Percentiles rank a stretch among this genome's conserved stretches.
phyloP scores from a whole-genome alignment of 352 stramenopile genomes.

The Phytophthora chlamydospora region DNA sequence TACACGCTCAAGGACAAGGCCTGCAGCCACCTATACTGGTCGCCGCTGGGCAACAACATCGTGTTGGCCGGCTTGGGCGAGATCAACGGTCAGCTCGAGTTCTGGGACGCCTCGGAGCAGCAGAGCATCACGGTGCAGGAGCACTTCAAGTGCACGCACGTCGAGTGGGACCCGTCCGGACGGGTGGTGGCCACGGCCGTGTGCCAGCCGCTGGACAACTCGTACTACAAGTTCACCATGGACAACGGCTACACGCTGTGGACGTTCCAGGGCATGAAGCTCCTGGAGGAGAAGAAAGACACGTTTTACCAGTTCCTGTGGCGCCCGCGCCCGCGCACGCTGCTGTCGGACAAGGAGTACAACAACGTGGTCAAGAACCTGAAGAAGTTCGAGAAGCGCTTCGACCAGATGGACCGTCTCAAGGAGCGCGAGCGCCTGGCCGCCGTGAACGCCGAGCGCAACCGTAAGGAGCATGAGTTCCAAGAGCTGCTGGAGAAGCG shows the following conservation, averaged over 20 bases:
- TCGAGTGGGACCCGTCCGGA: conserved; percentile 98
- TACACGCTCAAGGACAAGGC: conserved; percentile 96
- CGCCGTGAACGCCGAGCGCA: conserved; percentile 71
- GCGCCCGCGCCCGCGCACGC: conserved; percentile 92
- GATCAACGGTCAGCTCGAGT: conserved; percentile 96
- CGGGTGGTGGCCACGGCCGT: conserved; percentile 95
- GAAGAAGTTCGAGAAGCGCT: conserved; percentile 96
- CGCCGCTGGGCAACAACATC: conserved; percentile 93
- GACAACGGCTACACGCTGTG: conserved; percentile 99
- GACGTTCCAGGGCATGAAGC: conserved; percentile 97
- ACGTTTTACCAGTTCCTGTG: conserved; percentile 96
- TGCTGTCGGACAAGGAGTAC: conserved; percentile 94
- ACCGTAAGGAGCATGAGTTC: conserved; percentile 74
- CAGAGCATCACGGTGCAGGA: conserved; percentile 95
- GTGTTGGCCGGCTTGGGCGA: conserved; percentile 95
- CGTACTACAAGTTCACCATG: conserved; percentile 98
- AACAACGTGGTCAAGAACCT: conserved; percentile 97
- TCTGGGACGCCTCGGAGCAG: conserved; percentile 97
- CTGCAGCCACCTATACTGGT: conserved; percentile 98
- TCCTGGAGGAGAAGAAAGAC: conserved; percentile 96
- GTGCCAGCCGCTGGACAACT: conserved; percentile 95
- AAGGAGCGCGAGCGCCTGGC: conserved; percentile 82
- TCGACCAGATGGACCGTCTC: conserved; percentile 87
- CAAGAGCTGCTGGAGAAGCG: conserved; percentile 68
- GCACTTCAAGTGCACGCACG: conserved; percentile 98